Conservation (phyloP, 225 moss, liverwort and hornwort species). For the Anthoceros angustus region DNA sequence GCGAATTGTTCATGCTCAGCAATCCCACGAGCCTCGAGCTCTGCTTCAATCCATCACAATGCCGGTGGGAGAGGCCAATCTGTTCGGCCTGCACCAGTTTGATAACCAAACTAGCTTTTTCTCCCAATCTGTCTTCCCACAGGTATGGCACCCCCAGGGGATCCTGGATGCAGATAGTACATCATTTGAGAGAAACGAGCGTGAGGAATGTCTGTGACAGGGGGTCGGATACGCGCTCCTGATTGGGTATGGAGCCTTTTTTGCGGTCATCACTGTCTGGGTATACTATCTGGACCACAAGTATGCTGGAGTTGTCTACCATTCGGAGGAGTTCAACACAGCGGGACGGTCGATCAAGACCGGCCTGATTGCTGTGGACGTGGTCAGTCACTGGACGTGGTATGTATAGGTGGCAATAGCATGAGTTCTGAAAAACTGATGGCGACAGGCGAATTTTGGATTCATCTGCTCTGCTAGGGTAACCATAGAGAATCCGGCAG, state of each 20-base stretch:
- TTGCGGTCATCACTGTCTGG: not conserved
- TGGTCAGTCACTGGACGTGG: constrained; percentile 24
- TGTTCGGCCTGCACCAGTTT: constrained; percentile 20
- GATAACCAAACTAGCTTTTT: constrained; percentile 17
- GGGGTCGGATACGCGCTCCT: constrained; percentile 5
- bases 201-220: not conserved
- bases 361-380: constrained; percentile 20
- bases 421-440: no score
- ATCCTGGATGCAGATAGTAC: not conserved
- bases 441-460: no score
- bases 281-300: constrained; percentile 13
- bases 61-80: constrained; percentile 11
- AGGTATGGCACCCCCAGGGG: constrained; percentile 7
- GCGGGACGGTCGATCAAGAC: constrained; percentile 19
- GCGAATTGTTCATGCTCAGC: no score
- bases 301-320: constrained; percentile 11
- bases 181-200: not conserved
- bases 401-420: constrained; percentile 2
- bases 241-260: not conserved
- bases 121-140: constrained; percentile 10
- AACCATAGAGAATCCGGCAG: no score
- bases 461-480: no score
- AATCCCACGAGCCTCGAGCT: not conserved
- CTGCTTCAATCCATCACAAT: not conserved
- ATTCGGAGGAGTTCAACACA: constrained; percentile 25